Evolutionary conservation across 371 early-diverging fungal genomes (phyloP).

Genomic region (Mucor irregularis): DNA sequence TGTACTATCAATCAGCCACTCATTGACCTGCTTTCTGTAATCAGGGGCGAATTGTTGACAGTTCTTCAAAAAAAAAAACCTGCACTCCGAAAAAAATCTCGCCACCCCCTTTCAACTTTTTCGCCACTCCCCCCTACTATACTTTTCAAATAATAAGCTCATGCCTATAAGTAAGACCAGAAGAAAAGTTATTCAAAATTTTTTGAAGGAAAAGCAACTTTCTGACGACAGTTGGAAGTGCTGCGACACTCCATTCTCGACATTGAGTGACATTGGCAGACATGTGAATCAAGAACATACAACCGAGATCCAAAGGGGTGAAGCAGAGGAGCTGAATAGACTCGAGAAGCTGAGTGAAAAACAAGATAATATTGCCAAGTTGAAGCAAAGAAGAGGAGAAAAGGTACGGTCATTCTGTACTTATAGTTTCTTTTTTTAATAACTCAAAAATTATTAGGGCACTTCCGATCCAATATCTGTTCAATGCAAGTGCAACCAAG

Average conservation of each 20-base stretch:
- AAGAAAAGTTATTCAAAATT: conserved; percentile 16
- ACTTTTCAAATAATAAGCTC: background rate
- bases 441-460: conserved; percentile 15
- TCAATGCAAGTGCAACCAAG: conserved; percentile 31
- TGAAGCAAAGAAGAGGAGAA: conserved; percentile 25
- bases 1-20: no score
- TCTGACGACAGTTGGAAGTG: conserved; percentile 15
- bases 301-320: conserved; percentile 11
- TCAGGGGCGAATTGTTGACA: no score
- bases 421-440: background rate
- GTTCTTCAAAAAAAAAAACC: no score
- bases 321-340: background rate
- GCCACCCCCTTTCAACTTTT: background rate
- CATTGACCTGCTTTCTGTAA: no score
- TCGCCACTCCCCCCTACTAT: background rate
- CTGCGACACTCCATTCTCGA: conserved; percentile 9
- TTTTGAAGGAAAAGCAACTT: conserved; percentile 22
- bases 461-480: conserved; percentile 43
- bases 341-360: conserved; percentile 1
- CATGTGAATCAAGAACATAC: conserved; percentile 20
- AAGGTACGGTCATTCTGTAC: conserved; percentile 13
- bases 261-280: conserved; percentile 11
- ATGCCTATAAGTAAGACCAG: conserved; percentile 11
- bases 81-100: background rate
- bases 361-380: conserved; percentile 2